phyloP scores from a whole-genome alignment of 768 basidiomycete species.

The Austroboletus festivus region DNA sequence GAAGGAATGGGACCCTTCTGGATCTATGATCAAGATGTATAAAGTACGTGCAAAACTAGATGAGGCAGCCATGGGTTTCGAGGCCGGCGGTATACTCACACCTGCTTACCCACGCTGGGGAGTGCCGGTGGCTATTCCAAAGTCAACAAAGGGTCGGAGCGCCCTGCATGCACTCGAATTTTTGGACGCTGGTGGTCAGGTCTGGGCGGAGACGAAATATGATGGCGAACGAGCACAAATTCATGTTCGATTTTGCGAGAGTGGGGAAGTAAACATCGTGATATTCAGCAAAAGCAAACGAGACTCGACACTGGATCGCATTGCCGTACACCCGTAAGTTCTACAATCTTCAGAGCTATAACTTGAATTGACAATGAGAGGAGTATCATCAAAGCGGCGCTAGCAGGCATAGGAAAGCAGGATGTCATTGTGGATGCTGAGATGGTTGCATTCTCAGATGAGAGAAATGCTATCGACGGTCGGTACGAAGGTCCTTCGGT shows the following conservation, averaged over 20 bases:
- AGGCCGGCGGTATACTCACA: slow-evolving; percentile 29
- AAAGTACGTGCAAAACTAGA: slow-evolving; percentile 56
- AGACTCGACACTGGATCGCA: slow-evolving; percentile 75
- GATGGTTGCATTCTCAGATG: slow-evolving; percentile 80
- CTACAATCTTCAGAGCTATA: background rate
- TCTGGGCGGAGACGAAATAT: slow-evolving; percentile 93
- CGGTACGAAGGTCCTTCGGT: slow-evolving; percentile 21
- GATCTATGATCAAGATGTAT: slow-evolving; percentile 51
- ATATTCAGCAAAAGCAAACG: slow-evolving; percentile 89
- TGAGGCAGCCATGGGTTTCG: slow-evolving; percentile 47
- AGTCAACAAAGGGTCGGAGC: slow-evolving; percentile 71
- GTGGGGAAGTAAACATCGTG: slow-evolving; percentile 46
- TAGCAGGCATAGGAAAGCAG: slow-evolving; percentile 41
- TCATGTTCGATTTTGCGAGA: slow-evolving; percentile 56
- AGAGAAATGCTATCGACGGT: slow-evolving; percentile 63
- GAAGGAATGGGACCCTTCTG: slow-evolving; percentile 65
- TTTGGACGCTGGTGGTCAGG: slow-evolving; percentile 22
- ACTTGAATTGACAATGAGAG: slow-evolving; percentile 5
- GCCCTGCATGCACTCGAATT: slow-evolving; percentile 53
- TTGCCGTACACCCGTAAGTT: slow-evolving; percentile 53
- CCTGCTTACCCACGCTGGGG: slow-evolving; percentile 47
- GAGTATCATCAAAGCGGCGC: slow-evolving; percentile 58
- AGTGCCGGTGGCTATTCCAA: slow-evolving; percentile 72
- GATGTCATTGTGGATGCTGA: slow-evolving; percentile 76
- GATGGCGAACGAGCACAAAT: slow-evolving; percentile 96